Evolutionary conservation across 2,329 filamentous ascomycete genomes (phyloP).

Genomic region (Microdochium paspali): DNA sequence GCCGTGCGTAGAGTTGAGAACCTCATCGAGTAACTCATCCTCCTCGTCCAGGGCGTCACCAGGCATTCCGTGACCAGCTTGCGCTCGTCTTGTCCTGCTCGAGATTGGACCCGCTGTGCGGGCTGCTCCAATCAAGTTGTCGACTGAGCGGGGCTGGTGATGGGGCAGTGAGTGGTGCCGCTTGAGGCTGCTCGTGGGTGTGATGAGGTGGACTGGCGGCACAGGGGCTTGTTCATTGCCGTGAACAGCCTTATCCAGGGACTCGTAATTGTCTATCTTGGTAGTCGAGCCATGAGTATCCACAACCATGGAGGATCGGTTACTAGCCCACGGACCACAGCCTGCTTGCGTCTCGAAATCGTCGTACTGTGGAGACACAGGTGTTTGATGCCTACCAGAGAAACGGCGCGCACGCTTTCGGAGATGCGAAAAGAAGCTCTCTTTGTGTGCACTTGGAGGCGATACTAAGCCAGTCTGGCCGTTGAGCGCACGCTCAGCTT

Average conservation of each 20-base stretch:
- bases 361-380: constrained; percentile 69
- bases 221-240: constrained; percentile 39
- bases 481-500: constrained; percentile 84
- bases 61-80: constrained; percentile 60
- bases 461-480: constrained; percentile 69
- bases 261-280: constrained; percentile 49
- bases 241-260: constrained; percentile 47
- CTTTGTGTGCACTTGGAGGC: constrained; percentile 72
- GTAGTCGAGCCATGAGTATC: constrained; percentile 43
- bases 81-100: constrained; percentile 69
- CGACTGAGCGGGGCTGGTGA: constrained; percentile 53
- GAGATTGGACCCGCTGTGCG: constrained; percentile 55
- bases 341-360: constrained; percentile 90
- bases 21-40: constrained; percentile 90
- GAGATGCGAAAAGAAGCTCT: constrained; percentile 97
- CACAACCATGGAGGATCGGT: constrained; percentile 74
- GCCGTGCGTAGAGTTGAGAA: constrained; percentile 65
- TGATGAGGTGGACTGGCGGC: constrained; percentile 43
- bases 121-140: constrained; percentile 49
- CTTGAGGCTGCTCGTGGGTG: constrained; percentile 45
- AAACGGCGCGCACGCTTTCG: constrained; percentile 87
- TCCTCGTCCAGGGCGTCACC: constrained; percentile 96
- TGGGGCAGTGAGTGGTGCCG: constrained; percentile 56
- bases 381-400: constrained; percentile 80
- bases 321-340: constrained; percentile 80